These are phyloP conservation scores for Sphaerobolus stellatus DNA, from an alignment of 1,284 basidiomycete genomes.

Conservation along the genomic window DNA sequence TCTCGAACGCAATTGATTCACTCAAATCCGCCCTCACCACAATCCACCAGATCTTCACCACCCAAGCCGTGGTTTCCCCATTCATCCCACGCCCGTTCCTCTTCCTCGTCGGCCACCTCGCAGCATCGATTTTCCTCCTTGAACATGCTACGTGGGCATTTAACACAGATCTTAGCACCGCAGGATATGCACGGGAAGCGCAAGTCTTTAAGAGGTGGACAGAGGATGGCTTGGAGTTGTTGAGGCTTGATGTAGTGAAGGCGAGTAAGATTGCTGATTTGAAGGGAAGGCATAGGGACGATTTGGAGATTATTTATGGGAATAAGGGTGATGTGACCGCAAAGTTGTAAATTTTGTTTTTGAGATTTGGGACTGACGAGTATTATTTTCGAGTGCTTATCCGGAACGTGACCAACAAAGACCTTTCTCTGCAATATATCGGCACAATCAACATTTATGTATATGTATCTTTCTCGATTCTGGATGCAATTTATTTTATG, in stretches of 20 bases:
- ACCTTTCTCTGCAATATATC: too few species aligned
- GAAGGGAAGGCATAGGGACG: conserved; percentile 32
- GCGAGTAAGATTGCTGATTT: conserved; percentile 10
- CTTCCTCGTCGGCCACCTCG: conserved; percentile 52
- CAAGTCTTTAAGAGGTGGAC: conserved; percentile 62
- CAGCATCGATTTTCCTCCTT: conserved; percentile 54
- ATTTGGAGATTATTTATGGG: conserved; percentile 37
- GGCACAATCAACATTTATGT: too few species aligned
- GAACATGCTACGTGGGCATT: conserved; percentile 66
- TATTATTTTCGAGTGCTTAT: too few species aligned
- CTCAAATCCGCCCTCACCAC: conserved; percentile 35
- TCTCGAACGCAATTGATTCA: conserved; percentile 32
- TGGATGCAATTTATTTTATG: too few species aligned
- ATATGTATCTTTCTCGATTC: too few species aligned
- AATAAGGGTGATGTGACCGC: not conserved
- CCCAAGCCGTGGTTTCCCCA: conserved; percentile 35
- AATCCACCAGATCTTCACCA: conserved; percentile 36
- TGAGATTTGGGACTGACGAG: too few species aligned
- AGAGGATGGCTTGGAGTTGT: conserved; percentile 51
- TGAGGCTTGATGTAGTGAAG: conserved; percentile 27
- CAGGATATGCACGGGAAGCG: conserved; percentile 40
- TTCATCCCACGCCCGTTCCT: conserved; percentile 56
- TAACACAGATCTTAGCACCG: conserved; percentile 16
- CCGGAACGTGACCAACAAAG: too few species aligned
- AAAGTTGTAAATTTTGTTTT: too few species aligned